Percentiles rank a stretch among this genome's conserved stretches.
Conservation (phyloP, 2,329 filamentous ascomycete species). For the Cytospora chrysosperma region DNA sequence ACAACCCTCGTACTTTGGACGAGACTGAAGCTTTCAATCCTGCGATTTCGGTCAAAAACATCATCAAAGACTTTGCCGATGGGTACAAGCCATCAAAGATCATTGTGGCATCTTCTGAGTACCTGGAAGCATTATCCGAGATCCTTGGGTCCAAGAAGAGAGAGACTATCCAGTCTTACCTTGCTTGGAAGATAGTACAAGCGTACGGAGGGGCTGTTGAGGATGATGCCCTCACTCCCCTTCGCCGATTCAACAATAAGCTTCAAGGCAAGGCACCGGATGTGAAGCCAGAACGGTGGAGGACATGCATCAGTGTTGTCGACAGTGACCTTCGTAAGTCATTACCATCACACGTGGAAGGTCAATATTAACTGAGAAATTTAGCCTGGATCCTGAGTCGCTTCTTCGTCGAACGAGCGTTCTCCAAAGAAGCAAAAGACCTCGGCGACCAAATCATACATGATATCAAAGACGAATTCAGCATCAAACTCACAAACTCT, state of each 20-base stretch:
- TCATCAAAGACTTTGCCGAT: constrained; percentile 20
- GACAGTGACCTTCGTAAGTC: constrained; percentile 48
- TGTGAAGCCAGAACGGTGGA: constrained; percentile 63
- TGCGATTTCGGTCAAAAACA: constrained; percentile 23
- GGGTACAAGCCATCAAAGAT: constrained; percentile 22
- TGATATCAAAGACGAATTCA: constrained; percentile 67
- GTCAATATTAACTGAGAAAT: constrained; percentile 31
- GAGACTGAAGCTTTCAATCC: constrained; percentile 23
- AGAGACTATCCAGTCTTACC: constrained; percentile 57
- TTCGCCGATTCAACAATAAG: constrained; percentile 58
- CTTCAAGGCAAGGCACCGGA: constrained; percentile 62
- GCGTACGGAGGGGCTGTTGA: constrained; percentile 61
- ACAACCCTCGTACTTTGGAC: constrained; percentile 21
- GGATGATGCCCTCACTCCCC: constrained; percentile 58
- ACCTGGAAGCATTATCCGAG: constrained; percentile 56
- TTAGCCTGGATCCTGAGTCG: constrained; percentile 68
- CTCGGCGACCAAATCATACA: constrained; percentile 69
- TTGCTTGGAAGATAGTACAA: constrained; percentile 65
- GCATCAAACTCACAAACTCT: constrained; percentile 55
- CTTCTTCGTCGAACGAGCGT: constrained; percentile 69
- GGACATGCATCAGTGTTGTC: constrained; percentile 59
- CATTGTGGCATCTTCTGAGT: constrained; percentile 43
- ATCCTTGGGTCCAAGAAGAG: constrained; percentile 52
- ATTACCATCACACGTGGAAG: not conserved
- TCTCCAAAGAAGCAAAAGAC: constrained; percentile 63